Conservation (phyloP, 257 asterid species). For the Penstemon barbatus region DNA sequence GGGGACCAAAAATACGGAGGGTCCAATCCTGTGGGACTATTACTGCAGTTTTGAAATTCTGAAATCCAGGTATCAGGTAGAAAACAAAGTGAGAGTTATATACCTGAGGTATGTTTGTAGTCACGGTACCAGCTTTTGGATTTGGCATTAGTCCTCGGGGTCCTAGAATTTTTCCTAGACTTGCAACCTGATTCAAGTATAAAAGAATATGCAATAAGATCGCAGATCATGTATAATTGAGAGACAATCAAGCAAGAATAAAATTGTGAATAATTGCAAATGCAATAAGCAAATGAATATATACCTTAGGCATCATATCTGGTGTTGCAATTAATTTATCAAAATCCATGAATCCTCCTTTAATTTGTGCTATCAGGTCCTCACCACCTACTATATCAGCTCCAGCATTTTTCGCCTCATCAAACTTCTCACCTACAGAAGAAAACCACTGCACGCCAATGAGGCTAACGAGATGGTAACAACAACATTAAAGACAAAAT, state of each 20-base stretch:
- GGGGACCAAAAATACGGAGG: too few relatives aligned
- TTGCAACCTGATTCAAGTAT: constrained; percentile 67
- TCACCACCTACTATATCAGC: constrained; percentile 98
- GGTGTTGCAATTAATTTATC: constrained; percentile 97
- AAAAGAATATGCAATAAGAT: constrained; percentile 6
- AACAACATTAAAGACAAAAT: background rate
- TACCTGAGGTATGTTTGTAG: constrained; percentile 96
- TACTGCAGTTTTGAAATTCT: background rate
- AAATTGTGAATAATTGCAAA: background rate
- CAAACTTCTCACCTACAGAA: constrained; percentile 85
- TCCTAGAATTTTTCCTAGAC: constrained; percentile 86
- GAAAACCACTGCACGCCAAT: constrained; percentile 30
- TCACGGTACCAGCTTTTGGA: constrained; percentile 97
- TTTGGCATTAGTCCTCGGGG: constrained; percentile 98
- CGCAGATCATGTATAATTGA: background rate
- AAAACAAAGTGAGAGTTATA: constrained; percentile 13
- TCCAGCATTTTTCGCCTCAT: constrained; percentile 97
- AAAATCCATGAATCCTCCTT: constrained; percentile 94
- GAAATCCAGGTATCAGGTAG: background rate
- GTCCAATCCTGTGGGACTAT: too few relatives aligned
- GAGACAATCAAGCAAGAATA: background rate
- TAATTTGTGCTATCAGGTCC: constrained; percentile 84
- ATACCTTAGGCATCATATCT: constrained; percentile 99
- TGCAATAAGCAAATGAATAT: background rate
- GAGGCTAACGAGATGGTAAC: constrained; percentile 25